Percentiles rank a stretch among this genome's conserved stretches.
These are phyloP conservation scores for Curvularia eragrostidis DNA, from an alignment of 2,329 filamentous ascomycete genomes.

Conservation along the genomic window DNA sequence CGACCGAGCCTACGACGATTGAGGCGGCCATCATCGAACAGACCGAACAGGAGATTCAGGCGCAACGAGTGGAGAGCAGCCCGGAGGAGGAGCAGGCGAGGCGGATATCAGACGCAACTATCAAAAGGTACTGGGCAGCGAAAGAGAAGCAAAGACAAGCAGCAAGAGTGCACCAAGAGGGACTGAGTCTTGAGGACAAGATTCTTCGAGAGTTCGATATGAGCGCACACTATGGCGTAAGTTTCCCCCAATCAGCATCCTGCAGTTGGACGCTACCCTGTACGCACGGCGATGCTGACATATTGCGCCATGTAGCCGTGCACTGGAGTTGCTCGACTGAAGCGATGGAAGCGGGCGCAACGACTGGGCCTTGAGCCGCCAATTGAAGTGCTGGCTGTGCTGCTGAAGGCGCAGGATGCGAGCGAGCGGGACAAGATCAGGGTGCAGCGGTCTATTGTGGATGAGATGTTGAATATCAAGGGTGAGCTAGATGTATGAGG, in stretches of 20 bases:
- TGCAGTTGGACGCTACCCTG: constrained; percentile 32
- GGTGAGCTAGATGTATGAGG: constrained; percentile 47
- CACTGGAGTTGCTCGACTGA: constrained; percentile 79
- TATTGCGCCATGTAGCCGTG: constrained; percentile 69
- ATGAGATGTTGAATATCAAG: constrained; percentile 65
- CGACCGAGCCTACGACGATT: constrained; percentile 46
- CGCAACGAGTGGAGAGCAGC: constrained; percentile 31
- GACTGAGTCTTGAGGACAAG: constrained; percentile 77
- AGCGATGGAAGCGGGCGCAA: constrained; percentile 88
- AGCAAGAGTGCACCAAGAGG: constrained; percentile 78
- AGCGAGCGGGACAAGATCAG: constrained; percentile 57
- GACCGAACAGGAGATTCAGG: constrained; percentile 42
- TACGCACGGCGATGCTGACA: constrained; percentile 18
- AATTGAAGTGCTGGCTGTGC: constrained; percentile 85
- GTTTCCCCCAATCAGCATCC: constrained; percentile 40
- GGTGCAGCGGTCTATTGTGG: constrained; percentile 74
- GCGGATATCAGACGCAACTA: constrained; percentile 70
- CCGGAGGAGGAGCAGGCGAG: constrained; percentile 64
- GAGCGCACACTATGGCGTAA: constrained; percentile 87
- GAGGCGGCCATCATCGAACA: constrained; percentile 52
- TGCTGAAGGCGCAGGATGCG: constrained; percentile 71
- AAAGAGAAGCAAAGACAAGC: constrained; percentile 74
- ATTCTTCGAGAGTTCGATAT: constrained; percentile 92
- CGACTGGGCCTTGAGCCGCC: constrained; percentile 84
- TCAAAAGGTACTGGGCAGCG: constrained; percentile 77